Conservation (phyloP, 2,329 filamentous ascomycete genomes). For the Aspergillus glaucus region DNA sequence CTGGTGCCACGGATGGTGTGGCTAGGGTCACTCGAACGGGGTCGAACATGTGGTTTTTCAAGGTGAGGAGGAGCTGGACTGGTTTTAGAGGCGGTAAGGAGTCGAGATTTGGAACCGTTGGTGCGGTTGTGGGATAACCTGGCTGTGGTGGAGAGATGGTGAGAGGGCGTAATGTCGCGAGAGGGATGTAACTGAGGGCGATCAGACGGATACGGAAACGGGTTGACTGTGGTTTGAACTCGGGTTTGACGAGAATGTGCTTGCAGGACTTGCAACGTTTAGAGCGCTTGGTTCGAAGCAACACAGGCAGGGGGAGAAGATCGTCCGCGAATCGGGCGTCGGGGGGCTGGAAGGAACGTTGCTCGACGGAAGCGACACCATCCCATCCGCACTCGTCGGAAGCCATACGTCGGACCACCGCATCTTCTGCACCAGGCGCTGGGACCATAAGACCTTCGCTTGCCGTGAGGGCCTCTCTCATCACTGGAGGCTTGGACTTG, state of each 20-base stretch:
- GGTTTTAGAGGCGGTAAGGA: constrained; percentile 45
- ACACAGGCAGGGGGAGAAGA: constrained; percentile 72
- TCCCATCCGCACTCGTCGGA: constrained; percentile 54
- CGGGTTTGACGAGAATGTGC: constrained; percentile 91
- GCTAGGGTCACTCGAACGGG: constrained; percentile 79
- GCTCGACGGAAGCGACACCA: constrained; percentile 51
- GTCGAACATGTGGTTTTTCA: constrained; percentile 93
- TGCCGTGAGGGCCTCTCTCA: constrained; percentile 69
- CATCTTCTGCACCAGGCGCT: constrained; percentile 53
- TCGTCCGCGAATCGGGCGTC: constrained; percentile 61
- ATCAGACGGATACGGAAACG: constrained; percentile 90
- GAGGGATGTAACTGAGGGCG: constrained; percentile 80
- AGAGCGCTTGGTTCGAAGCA: constrained; percentile 84
- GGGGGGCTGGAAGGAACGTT: constrained; percentile 46
- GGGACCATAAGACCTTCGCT: constrained; percentile 66
- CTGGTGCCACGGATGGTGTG: constrained; percentile 72
- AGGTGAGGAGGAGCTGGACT: constrained; percentile 77
- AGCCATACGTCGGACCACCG: constrained; percentile 55
- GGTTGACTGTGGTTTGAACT: constrained; percentile 80
- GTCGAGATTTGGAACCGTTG: constrained; percentile 36
- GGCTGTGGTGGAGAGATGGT: constrained; percentile 36
- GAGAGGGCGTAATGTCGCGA: constrained; percentile 60
- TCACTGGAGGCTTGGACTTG: constrained; percentile 61
- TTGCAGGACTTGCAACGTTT: constrained; percentile 90
- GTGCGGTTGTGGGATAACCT: constrained; percentile 12